These are phyloP conservation scores for Candida pseudoviswanathii DNA, from an alignment of 1,139 yeast species.

Conservation along the genomic window DNA sequence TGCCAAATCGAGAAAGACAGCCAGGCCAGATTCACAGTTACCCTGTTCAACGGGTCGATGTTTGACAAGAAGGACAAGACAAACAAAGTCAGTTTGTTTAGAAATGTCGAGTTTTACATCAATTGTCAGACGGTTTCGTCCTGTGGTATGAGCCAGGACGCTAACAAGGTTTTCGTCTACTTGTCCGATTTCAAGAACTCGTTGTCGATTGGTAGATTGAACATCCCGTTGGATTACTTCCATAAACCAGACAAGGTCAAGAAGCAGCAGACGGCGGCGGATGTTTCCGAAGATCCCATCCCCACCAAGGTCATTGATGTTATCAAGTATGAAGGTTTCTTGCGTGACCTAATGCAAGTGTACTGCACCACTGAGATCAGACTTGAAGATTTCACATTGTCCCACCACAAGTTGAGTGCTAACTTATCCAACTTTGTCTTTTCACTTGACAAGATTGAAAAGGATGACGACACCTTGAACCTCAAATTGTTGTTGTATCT, in stretches of 20 bases:
- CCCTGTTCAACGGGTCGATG: conserved; percentile 34
- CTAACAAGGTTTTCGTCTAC: conserved; percentile 13
- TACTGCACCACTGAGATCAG: conserved; percentile 23
- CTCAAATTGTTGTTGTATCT: conserved; percentile 18
- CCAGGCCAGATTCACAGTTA: conserved; percentile 23
- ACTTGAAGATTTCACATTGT: conserved; percentile 34
- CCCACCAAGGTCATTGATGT: conserved; percentile 8
- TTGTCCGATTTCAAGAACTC: conserved; percentile 23
- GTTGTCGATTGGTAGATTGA: conserved; percentile 28
- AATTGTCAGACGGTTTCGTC: conserved; percentile 27
- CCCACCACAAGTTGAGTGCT: conserved; percentile 19
- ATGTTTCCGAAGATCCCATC: not conserved
- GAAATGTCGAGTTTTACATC: conserved; percentile 34
- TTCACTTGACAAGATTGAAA: conserved; percentile 18
- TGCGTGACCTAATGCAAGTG: conserved; percentile 13
- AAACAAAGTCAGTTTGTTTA: conserved; percentile 22
- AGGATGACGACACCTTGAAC: conserved; percentile 8
- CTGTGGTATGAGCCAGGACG: conserved; percentile 20
- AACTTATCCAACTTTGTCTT: conserved; percentile 25
- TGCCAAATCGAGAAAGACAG: conserved; percentile 22
- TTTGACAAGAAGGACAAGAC: conserved; percentile 21
- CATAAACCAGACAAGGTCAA: conserved; percentile 4
- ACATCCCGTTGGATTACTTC: conserved; percentile 28
- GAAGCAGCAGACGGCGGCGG: not conserved
- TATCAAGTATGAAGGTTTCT: conserved; percentile 9